A percentile compares a stretch with the other conserved stretches of the same genome.
phyloP scores from a whole-genome alignment of 164 flowering plant species.

The Cinnamomum chago region DNA sequence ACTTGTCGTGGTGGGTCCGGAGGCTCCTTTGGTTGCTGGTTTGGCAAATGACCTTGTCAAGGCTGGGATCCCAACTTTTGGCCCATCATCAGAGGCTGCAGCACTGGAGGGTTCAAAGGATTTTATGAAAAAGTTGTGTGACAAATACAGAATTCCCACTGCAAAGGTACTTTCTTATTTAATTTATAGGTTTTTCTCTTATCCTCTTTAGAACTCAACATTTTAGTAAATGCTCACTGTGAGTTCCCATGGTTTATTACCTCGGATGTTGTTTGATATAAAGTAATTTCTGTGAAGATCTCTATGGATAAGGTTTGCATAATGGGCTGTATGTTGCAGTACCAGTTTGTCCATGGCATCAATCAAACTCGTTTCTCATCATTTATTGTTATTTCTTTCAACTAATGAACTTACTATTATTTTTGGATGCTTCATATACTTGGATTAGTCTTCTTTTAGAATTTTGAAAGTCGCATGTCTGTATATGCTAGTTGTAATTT shows the following conservation, averaged over 20 bases:
- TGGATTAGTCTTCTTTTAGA: not conserved
- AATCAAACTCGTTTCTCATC: not conserved
- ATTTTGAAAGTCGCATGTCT: not conserved
- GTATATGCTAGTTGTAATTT: not conserved
- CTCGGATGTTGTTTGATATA: not conserved
- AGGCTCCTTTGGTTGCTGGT: slow-evolving; percentile 96
- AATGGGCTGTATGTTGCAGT: not conserved
- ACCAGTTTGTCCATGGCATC: not conserved
- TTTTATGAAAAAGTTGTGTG: slow-evolving; percentile 93
- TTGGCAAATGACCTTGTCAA: slow-evolving; percentile 74
- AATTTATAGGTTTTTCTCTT: not conserved
- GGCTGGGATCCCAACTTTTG: slow-evolving; percentile 87
- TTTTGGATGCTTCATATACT: not conserved
- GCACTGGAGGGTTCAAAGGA: slow-evolving; percentile 97
- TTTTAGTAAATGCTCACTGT: not conserved
- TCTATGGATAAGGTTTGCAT: not conserved
- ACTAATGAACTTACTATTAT: not conserved
- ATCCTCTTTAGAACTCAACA: not conserved
- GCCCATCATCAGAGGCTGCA: slow-evolving; percentile 96
- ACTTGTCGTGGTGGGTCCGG: slow-evolving; percentile 90
- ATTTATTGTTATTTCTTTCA: not conserved
- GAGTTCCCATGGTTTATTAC: not conserved
- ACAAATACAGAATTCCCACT: slow-evolving; percentile 89
- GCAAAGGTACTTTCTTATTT: slow-evolving; percentile 58
- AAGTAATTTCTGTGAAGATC: not conserved